Percentiles rank a stretch among this genome's conserved stretches.
Conservation (phyloP, 2,329 filamentous ascomycete species). For the Teratosphaeria zuluensis region DNA sequence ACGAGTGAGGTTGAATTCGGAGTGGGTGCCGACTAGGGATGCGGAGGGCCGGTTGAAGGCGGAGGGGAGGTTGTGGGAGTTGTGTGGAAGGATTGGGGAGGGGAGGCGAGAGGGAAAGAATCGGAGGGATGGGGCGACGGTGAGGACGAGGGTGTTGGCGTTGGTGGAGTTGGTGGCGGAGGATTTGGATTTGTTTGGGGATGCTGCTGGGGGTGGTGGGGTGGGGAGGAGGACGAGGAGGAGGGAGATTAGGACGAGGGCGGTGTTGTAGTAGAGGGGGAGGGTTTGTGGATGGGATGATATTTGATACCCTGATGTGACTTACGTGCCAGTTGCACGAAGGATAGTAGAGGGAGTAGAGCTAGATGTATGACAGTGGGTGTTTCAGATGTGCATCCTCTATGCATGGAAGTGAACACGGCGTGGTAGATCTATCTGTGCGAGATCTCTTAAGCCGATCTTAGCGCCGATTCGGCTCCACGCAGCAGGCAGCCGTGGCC, state of each 20-base stretch:
- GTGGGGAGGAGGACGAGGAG: constrained; percentile 21
- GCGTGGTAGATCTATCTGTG: no score
- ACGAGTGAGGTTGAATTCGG: constrained; percentile 53
- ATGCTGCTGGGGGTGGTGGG: constrained; percentile 11
- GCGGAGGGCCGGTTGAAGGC: constrained; percentile 53
- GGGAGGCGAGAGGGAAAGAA: constrained; percentile 89
- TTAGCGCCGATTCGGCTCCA: not conserved
- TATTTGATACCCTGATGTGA: not conserved
- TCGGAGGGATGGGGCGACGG: constrained; percentile 81
- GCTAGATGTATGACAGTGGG: no score
- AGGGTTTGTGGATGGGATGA: not conserved
- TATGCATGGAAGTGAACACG: no score
- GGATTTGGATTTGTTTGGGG: constrained; percentile 58
- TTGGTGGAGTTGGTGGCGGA: constrained; percentile 66
- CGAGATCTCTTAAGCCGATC: not conserved
- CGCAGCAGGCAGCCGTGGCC: not conserved
- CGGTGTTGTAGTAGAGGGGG: constrained; percentile 23
- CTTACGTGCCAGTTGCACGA: not conserved
- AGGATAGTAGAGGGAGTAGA: no score
- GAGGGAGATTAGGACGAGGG: constrained; percentile 24
- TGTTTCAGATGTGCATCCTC: no score
- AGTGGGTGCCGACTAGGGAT: constrained; percentile 53
- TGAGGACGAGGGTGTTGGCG: constrained; percentile 68
- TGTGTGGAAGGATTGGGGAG: constrained; percentile 77
- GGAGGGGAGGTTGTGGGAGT: constrained; percentile 76